Conservation (phyloP, 2,329 filamentous ascomycete genomes). For the Parascedosporium putredinis region DNA sequence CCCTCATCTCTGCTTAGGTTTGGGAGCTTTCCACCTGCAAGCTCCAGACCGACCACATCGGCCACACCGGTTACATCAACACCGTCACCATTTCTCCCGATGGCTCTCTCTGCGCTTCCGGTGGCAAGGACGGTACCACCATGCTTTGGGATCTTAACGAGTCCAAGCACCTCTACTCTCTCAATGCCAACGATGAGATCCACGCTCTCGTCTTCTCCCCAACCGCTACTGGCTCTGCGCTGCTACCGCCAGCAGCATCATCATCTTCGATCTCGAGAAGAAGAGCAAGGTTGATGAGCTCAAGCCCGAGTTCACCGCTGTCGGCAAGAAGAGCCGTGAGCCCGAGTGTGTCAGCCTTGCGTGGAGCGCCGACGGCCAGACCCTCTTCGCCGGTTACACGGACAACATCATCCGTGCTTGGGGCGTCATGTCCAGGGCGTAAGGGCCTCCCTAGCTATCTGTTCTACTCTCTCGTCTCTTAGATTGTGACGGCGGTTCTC, state of each 20-base stretch:
- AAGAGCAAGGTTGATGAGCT: constrained; percentile 99
- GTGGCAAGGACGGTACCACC: constrained; percentile 99
- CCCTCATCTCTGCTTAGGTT: constrained; percentile 52
- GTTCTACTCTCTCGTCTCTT: not conserved
- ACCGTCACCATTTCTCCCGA: constrained; percentile 99
- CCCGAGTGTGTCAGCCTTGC: constrained; percentile 96
- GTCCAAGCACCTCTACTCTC: constrained; percentile 99
- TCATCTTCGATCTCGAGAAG: constrained; percentile 99
- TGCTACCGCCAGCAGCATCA: constrained; percentile 93
- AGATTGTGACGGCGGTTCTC: constrained; percentile 9
- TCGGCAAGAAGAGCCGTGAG: constrained; percentile 98
- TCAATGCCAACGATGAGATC: constrained; percentile 98
- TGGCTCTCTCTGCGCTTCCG: constrained; percentile 96
- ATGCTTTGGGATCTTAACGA: constrained; percentile 99
- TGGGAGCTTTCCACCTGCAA: constrained; percentile 99
- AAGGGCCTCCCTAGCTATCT: constrained; percentile 23
- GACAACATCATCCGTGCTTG: constrained; percentile 98
- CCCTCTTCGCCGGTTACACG: constrained; percentile 98
- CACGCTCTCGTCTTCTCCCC: constrained; percentile 99
- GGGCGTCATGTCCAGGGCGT: constrained; percentile 94
- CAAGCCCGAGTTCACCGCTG: constrained; percentile 87
- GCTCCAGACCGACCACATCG: constrained; percentile 99
- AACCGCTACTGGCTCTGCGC: constrained; percentile 99
- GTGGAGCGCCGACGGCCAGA: constrained; percentile 98
- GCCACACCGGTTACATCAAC: constrained; percentile 99